Evolutionary conservation across 1,139 yeast species (phyloP).

Genomic region (Komagataea norvegica): DNA sequence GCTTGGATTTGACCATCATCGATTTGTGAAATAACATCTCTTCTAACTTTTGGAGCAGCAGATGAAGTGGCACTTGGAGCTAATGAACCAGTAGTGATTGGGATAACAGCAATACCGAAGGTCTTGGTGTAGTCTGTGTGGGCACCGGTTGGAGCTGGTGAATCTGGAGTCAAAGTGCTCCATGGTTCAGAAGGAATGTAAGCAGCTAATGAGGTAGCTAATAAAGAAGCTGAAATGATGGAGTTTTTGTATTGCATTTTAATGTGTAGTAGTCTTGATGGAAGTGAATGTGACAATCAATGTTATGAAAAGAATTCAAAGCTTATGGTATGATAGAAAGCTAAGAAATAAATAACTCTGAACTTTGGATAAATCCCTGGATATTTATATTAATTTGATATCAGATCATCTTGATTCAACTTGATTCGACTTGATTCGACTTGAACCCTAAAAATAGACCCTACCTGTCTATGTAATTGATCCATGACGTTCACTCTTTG

Average conservation of each 20-base stretch:
- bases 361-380: too few species aligned
- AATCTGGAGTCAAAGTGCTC: constrained; percentile 64
- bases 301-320: neutral
- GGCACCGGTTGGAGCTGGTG: constrained; percentile 51
- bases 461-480: neutral
- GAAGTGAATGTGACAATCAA: neutral
- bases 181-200: constrained; percentile 68
- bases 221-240: constrained; percentile 38
- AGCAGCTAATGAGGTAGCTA: constrained; percentile 54
- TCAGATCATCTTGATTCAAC: too few species aligned
- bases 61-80: constrained; percentile 34
- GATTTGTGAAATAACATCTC: constrained; percentile 46
- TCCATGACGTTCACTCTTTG: neutral
- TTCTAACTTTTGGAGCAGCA: constrained; percentile 32
- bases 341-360: too few species aligned
- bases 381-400: too few species aligned
- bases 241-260: constrained; percentile 35
- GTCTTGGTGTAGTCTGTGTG: constrained; percentile 53
- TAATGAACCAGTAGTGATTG: constrained; percentile 40
- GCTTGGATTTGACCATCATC: constrained; percentile 62
- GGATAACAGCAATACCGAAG: constrained; percentile 68
- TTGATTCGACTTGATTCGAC: too few species aligned
- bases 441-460: constrained; percentile 7
- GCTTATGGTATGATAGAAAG: neutral
- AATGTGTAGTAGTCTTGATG: constrained; percentile 1